A percentile compares a stretch with the other conserved stretches of the same genome.
These are phyloP conservation scores for Aspergillus sp. DNA, from an alignment of 2,329 filamentous ascomycete species.

Conservation along the genomic window DNA sequence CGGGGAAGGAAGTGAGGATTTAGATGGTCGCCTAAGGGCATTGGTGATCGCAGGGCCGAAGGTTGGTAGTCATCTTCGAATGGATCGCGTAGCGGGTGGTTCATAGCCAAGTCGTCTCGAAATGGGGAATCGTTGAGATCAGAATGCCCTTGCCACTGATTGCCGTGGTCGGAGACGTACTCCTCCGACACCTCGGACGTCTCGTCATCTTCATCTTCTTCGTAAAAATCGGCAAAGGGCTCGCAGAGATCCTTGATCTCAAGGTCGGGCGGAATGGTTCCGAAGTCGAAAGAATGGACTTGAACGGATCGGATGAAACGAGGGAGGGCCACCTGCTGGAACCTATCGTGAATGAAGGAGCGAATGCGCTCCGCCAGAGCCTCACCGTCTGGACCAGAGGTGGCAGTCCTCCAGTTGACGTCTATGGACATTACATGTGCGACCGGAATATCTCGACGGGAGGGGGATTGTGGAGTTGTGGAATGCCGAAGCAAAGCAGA, in stretches of 20 bases:
- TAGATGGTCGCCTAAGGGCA: constrained; percentile 38
- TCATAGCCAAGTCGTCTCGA: constrained; percentile 30
- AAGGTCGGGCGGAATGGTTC: constrained; percentile 75
- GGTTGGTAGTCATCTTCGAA: constrained; percentile 28
- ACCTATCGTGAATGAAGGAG: constrained; percentile 91
- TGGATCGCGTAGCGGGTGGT: constrained; percentile 29
- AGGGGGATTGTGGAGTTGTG: not conserved
- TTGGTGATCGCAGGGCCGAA: constrained; percentile 36
- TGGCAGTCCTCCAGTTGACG: constrained; percentile 93
- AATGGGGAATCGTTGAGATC: constrained; percentile 29
- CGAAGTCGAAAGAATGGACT: constrained; percentile 92
- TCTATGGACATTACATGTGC: constrained; percentile 82
- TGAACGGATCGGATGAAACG: constrained; percentile 96
- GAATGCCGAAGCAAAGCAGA: not conserved
- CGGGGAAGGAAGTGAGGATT: constrained; percentile 45
- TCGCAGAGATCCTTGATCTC: constrained; percentile 97
- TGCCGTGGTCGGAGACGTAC: constrained; percentile 26
- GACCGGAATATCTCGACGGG: not conserved
- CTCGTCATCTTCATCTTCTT: constrained; percentile 62
- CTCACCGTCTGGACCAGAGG: constrained; percentile 80
- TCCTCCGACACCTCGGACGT: constrained; percentile 38
- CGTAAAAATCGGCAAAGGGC: constrained; percentile 94
- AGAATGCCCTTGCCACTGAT: constrained; percentile 18
- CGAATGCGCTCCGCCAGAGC: constrained; percentile 83
- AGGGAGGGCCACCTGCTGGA: constrained; percentile 86